Evolutionary conservation across 352 stramenopile genomes (phyloP), one percentile per base, ranked within the genome.

Genomic region (Phytopythium chamaehyphon): DNA sequence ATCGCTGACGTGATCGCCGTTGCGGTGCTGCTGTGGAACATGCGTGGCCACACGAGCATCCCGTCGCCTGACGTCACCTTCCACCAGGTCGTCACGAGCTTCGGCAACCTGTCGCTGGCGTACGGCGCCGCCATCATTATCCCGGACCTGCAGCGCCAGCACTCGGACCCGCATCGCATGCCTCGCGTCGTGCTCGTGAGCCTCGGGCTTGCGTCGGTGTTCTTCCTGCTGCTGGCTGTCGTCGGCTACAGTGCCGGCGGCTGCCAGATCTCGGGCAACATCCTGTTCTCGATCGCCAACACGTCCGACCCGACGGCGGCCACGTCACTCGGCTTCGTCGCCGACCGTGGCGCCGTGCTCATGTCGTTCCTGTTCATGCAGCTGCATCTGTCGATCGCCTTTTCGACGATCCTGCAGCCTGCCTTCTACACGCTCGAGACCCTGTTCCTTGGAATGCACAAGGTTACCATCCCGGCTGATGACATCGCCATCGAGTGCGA

Each of bases 81-180:
- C 47, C 35, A 69, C n/a, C 65, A 81, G 33, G 65, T 85, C 19
- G 35, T 68, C 22, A 66, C 54, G 0, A 66, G 63, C 15, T 85
- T 85, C 15, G 75, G 75, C 15, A 86, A 83, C 50, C 50, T 86
- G 31, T 64, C 73, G 5, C 58, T 86, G 11, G 72, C 75, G 1
- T 86, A 86, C 49, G 70, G 60, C 11, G 75, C 75, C 46, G 69
- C 50, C 22, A 76, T 83, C 31, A 64, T 83, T n/a, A 66, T 86
- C 47, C 75, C 75, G 2, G 59, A 68, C 10, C 59, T 86, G 28
- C 69, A 78, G 42, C 66, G 72, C 15, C 57, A 86, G 24, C 71
- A 86, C 57, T 71, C 53, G 10, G 55, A 86, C 35, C 74, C 74
- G 4, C 24, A 51, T 1, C 66, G 67, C 18, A 83, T 85, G 74